Conservation (phyloP, 768 basidiomycete species). For the Boletus tomentosulus region DNA sequence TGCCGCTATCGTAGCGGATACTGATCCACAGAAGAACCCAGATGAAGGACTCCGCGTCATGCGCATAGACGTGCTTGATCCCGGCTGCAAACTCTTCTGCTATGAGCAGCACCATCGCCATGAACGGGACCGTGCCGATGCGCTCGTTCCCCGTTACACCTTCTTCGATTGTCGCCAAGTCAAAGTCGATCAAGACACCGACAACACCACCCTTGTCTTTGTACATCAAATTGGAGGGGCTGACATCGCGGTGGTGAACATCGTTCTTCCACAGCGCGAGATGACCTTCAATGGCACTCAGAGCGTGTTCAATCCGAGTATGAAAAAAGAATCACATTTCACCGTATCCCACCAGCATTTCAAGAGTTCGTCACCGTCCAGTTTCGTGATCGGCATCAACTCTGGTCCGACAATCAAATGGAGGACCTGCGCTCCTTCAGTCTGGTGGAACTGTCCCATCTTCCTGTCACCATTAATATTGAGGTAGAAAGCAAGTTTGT, state of each 20-base stretch:
- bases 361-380: neutral
- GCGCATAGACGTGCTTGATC: neutral
- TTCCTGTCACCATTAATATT: too few relatives aligned
- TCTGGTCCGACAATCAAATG: neutral
- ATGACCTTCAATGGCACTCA: conserved; percentile 1
- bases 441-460: too few relatives aligned
- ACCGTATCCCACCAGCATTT: neutral
- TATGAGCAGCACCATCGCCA: conserved; percentile 26
- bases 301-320: neutral
- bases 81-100: neutral
- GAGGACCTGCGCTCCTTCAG: conserved; percentile 4
- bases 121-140: conserved; percentile 31
- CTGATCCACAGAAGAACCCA: too few relatives aligned
- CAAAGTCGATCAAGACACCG: conserved; percentile 25
- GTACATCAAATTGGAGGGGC: conserved; percentile 1
- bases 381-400: neutral
- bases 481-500: too few relatives aligned
- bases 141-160: conserved; percentile 8
- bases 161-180: conserved; percentile 19
- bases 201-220: neutral
- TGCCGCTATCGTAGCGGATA: too few relatives aligned
- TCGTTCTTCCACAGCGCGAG: conserved; percentile 2
- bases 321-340: neutral
- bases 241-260: neutral
- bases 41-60: neutral